Evolutionary conservation across 371 early-diverging fungal species (phyloP), one percentile per base, ranked within the genome.

Genomic region (Mortierella sp.): DNA sequence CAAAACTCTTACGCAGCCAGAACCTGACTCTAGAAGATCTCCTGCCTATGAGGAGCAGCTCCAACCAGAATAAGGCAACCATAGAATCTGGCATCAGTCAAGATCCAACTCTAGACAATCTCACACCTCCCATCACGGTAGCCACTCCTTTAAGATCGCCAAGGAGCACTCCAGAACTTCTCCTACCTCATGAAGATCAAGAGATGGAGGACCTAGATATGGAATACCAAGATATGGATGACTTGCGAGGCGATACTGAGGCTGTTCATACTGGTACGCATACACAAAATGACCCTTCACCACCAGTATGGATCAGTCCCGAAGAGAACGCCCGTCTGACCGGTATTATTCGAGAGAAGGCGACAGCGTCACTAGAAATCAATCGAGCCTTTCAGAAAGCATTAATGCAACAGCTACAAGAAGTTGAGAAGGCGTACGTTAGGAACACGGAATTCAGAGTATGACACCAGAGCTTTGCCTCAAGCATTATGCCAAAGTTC

Each of bases 401-500:
- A 2, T 26, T 70, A 45, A n/a, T 29, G 35, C 29, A 60, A 13
- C 69, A 78, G 12, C 59, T 72, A 42, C 42, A 55, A 31, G 72
- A 61, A 32, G 64, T 77, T 1, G 64, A 72, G 42, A 22, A 67
- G 23, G 77, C 77, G 0, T 59, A 55, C 4, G 32, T 32, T n/a
- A 58, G 77, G 68, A 76, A 71, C 60, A 64, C 35, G 40, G 34
- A 32, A 55, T 26, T 67, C 3, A 29, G 56, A 54, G 77, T 72
- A 72, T 32, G 64, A 26, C n/a, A 22, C n/a, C 17, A 17, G 47
- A 5, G 17, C 4, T 47, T 47, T n/a, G 22, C n/a, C 12, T 34
- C 2, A 23, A 2, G 3, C 2, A 45, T 32, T 42, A 8, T 53
- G 42, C n/a, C 8, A 23, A 49, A 37, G 40, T 13, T 9, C 40